Percentiles rank a stretch among this genome's conserved stretches.
Conservation (phyloP, 305 asterid species). For the Solanum hybrid region DNA sequence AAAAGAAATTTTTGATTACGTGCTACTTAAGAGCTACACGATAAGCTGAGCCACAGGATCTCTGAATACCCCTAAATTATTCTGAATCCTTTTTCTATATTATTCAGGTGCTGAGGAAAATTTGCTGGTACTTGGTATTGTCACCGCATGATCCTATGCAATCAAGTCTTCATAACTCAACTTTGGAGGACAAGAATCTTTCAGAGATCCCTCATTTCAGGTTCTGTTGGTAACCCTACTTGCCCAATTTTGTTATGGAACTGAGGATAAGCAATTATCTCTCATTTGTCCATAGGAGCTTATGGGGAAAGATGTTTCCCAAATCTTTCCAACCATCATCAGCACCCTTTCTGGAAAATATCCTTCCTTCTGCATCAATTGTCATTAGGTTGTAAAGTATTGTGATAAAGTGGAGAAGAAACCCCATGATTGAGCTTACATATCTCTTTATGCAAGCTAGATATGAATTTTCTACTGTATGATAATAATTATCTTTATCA, state of each 20-base stretch:
- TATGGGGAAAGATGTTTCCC: not conserved
- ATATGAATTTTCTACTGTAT: not conserved
- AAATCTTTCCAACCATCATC: not conserved
- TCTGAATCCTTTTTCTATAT: not conserved
- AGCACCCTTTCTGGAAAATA: not conserved
- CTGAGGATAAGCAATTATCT: not conserved
- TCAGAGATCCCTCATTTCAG: conserved; percentile 47
- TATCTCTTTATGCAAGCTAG: not conserved
- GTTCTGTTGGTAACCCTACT: conserved; percentile 6
- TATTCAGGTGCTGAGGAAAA: conserved; percentile 40
- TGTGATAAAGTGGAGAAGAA: not conserved
- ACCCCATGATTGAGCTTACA: not conserved
- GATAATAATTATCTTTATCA: not conserved
- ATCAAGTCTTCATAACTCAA: conserved; percentile 42
- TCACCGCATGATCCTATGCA: conserved; percentile 53
- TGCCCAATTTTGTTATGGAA: not conserved
- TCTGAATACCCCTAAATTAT: not conserved
- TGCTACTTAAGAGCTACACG: not conserved
- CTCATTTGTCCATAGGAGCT: not conserved
- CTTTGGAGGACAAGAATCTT: conserved; percentile 47
- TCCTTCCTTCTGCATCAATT: not conserved
- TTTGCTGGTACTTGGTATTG: conserved; percentile 47
- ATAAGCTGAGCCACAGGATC: not conserved
- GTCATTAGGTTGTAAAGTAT: not conserved
- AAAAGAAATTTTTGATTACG: not conserved